phyloP scores from a whole-genome alignment of 176 grass and related monocot genomes.

The Zizania latifolia region DNA sequence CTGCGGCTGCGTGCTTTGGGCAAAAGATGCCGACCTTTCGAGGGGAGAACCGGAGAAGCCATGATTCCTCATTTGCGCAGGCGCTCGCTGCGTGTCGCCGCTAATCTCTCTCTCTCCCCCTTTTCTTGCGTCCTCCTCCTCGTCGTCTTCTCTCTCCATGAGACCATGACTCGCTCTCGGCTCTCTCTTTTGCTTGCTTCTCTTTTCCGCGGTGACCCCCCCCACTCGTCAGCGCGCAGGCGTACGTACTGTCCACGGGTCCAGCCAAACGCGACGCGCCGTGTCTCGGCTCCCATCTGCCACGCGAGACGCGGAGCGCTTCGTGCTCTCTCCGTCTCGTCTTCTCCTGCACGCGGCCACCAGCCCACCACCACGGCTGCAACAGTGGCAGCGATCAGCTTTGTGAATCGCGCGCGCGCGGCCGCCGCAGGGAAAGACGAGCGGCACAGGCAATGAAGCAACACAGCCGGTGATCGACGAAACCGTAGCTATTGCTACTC shows the following conservation, averaged over 20 bases:
- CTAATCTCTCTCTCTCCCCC: background rate
- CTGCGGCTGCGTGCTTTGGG: conserved; percentile 34
- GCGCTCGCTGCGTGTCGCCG: conserved; percentile 28
- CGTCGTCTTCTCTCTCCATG: background rate
- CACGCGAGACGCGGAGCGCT: background rate
- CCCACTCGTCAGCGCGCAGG: conserved; percentile 10
- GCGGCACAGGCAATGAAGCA: conserved; percentile 43
- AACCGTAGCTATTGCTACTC: background rate
- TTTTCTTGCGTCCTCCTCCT: background rate
- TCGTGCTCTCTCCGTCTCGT: background rate
- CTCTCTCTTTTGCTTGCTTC: background rate
- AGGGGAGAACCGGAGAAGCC: conserved; percentile 44
- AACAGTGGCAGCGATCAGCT: conserved; percentile 27
- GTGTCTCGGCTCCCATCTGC: background rate
- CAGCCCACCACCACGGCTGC: no score
- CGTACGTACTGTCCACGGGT: conserved; percentile 1
- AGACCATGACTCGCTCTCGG: background rate
- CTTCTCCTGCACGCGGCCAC: background rate
- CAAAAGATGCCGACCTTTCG: conserved; percentile 87
- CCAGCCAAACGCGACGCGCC: conserved; percentile 15
- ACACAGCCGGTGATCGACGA: no score
- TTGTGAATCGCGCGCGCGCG: background rate
- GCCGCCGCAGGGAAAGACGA: conserved; percentile 36
- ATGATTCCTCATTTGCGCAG: conserved; percentile 66
- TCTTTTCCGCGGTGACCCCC: conserved; percentile 22